These are phyloP conservation scores for Paramecium pentaurelia DNA, from an alignment of 73 alveolate species.

Conservation along the genomic window DNA sequence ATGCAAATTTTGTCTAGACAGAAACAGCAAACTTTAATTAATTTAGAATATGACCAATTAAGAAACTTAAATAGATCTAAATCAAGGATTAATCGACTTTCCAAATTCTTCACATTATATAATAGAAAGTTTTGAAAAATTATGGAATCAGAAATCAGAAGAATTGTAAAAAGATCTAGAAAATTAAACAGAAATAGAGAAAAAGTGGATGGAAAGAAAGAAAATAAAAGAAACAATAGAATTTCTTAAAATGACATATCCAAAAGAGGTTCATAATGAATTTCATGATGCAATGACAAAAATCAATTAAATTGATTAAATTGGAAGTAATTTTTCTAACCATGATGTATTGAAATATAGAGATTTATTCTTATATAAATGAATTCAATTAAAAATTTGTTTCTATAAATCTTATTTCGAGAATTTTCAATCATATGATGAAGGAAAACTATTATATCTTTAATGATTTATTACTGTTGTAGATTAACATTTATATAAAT, in stretches of 20 bases:
- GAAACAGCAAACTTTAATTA: too few relatives aligned
- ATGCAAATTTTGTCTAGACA: neutral
- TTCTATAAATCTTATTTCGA: neutral
- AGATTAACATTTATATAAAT: too few relatives aligned
- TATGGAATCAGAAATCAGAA: too few relatives aligned
- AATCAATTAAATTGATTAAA: too few relatives aligned
- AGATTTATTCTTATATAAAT: too few relatives aligned
- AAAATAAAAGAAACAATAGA: neutral
- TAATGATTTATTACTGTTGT: too few relatives aligned
- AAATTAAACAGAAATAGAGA: too few relatives aligned
- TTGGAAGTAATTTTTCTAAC: neutral
- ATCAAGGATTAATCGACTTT: neutral
- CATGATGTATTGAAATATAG: neutral
- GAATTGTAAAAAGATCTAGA: neutral
- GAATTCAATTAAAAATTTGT: neutral
- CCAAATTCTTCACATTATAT: neutral
- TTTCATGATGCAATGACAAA: neutral
- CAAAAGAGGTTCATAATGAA: neutral
- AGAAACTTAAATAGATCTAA: neutral
- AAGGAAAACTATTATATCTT: too few relatives aligned
- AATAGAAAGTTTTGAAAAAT: too few relatives aligned
- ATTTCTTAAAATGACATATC: neutral
- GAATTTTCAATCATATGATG: neutral
- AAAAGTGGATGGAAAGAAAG: neutral
- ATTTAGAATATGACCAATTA: neutral